Evolutionary conservation across 768 basidiomycete species (phyloP).

Genomic region (Boletus reticulatus): DNA sequence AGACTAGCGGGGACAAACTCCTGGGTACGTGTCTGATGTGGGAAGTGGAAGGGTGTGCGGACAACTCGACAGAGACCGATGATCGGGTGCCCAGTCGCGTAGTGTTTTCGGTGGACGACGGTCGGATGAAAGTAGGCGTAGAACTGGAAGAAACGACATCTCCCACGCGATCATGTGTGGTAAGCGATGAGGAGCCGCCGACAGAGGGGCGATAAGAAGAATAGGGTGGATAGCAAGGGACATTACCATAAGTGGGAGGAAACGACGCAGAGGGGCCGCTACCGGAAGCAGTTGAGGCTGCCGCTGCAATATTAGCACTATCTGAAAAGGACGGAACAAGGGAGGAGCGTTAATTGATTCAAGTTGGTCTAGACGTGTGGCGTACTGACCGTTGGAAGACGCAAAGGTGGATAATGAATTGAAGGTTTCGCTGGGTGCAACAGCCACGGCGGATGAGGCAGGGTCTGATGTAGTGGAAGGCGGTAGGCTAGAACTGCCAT

Average conservation of each 20-base stretch:
- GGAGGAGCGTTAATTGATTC: conserved; percentile 7
- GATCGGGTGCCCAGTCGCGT: conserved; percentile 11
- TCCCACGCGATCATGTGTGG: conserved; percentile 17
- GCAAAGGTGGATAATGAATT: conserved; percentile 17
- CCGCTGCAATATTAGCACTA: not conserved
- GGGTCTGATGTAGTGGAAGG: conserved; percentile 4
- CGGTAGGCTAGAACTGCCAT: not conserved
- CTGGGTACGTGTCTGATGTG: conserved; percentile 16
- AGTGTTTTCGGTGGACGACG: conserved; percentile 10
- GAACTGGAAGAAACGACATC: conserved; percentile 4
- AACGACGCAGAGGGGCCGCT: conserved; percentile 18
- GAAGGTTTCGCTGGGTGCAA: conserved; percentile 7
- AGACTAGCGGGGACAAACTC: conserved; percentile 26
- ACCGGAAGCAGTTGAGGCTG: conserved; percentile 13
- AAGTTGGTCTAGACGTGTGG: conserved; percentile 7
- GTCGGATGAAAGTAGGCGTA: conserved; percentile 18
- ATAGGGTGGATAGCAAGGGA: conserved; percentile 18
- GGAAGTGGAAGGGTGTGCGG: conserved; percentile 3
- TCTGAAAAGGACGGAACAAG: conserved; percentile 12
- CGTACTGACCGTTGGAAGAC: conserved; percentile 22
- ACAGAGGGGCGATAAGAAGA: conserved; percentile 24
- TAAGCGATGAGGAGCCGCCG: conserved; percentile 11
- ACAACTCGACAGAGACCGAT: conserved; percentile 7
- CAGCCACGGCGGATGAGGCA: conserved; percentile 7
- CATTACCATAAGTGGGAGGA: conserved; percentile 22